Evolutionary conservation across 2,329 filamentous ascomycete genomes (phyloP), one percentile per base, ranked within the genome.

Genomic region (Rasamsonia emersonii): DNA sequence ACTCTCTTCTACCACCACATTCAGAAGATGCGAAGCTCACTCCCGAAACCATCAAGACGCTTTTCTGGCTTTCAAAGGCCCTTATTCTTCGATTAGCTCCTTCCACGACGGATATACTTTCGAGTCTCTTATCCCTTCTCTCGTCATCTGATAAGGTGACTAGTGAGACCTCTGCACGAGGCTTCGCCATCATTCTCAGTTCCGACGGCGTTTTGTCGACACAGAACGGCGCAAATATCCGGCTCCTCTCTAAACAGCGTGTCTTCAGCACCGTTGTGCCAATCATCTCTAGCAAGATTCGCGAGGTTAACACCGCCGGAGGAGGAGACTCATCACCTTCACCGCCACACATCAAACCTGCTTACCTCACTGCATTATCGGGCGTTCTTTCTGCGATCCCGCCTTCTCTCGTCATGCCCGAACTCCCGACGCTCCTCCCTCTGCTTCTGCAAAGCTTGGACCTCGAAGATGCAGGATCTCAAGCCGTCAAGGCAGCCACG

Each of bases 401-500:
- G 0, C 73, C 76, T 19, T 58, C 67, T 4, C 65, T 82, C 25
- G 66, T 80, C 9, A 65, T 76, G 45, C 67, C 73, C 9, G 71
- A 77, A 44, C 62, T 80, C 6, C 58, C 63, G 1, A 67, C 68
- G 4, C 59, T 82, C 2, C 59, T 75, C 4, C 73, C 75, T 0
- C 61, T 80, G 1, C 66, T 82, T 11, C 61, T 82, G 0, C 77
- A 81, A 47, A 73, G 67, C 18, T 64, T 82, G 4, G 77, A 81
- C 43, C 25, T 38, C 30, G 50, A 62, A 35, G 46, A 50, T 3
- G 47, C 57, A 13, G 55, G 58, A 35, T 66, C 67, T 3, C 60
- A 69, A 26, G 58, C 61, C 8, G 71, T 79, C 39, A 78, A 79
- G 43, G 62, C 68, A 33, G 72, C 73, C 4, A 76, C 75, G 0